phyloP scores from a whole-genome alignment of 2,329 filamentous ascomycete species.

The Stemphylium beticola region DNA sequence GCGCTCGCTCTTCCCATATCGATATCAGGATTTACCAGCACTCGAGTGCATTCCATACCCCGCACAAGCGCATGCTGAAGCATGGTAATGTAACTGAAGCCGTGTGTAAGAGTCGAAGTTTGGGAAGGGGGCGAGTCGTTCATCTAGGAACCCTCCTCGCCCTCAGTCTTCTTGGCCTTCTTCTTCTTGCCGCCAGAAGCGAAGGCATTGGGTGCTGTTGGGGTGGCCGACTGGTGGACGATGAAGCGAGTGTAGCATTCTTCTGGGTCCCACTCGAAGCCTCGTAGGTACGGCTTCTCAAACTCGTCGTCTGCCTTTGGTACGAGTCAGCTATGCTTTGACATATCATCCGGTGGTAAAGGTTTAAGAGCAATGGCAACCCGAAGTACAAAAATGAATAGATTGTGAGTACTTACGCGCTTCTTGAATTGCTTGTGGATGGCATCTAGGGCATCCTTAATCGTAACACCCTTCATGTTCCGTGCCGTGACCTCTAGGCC shows the following conservation, averaged over 20 bases:
- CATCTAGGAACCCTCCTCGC: conserved; percentile 39
- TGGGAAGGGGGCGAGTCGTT: conserved; percentile 48
- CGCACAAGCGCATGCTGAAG: conserved; percentile 30
- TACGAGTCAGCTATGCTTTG: conserved; percentile 23
- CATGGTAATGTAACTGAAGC: conserved; percentile 28
- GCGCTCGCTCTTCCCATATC: conserved; percentile 46
- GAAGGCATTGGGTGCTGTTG: conserved; percentile 47
- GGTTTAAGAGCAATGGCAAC: background rate
- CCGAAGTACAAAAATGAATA: background rate
- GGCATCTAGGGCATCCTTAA: conserved; percentile 94
- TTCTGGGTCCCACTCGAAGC: conserved; percentile 96
- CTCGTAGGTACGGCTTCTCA: conserved; percentile 82
- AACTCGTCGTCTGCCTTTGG: conserved; percentile 82
- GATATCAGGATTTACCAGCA: conserved; percentile 37
- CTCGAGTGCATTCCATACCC: conserved; percentile 32
- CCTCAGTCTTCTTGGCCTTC: conserved; percentile 47
- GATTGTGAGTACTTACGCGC: conserved; percentile 66
- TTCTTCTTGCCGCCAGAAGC: conserved; percentile 51
- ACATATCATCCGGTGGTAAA: background rate
- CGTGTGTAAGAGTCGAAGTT: conserved; percentile 38
- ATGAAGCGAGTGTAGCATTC: conserved; percentile 87
- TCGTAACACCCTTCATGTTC: conserved; percentile 92
- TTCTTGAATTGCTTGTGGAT: conserved; percentile 98
- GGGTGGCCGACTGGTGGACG: conserved; percentile 80
- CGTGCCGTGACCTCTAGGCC: conserved; percentile 87